Base-by-base conservation (phyloP, 2,329 filamentous ascomycete species). In the Microsporum audouinii region DNA sequence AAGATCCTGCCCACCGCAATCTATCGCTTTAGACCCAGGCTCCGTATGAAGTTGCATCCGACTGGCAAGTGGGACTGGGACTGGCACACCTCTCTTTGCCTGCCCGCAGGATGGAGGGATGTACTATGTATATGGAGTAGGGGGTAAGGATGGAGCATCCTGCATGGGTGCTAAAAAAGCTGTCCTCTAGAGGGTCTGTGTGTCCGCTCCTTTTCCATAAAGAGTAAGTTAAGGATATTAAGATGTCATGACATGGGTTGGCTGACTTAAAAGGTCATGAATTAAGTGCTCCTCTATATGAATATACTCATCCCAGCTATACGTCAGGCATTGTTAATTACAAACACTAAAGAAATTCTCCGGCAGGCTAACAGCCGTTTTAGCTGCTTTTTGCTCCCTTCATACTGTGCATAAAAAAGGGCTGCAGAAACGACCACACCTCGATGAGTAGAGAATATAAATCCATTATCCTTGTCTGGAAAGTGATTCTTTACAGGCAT, bases 1-100 rank as follows among this genome's bases (percentile, higher is more conserved):
- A 29, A 53, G 29, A 31, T 33, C 29, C 49, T 33, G 27, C 33
- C 14, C 27, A 29, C 49, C 12, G 49, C 49, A 53, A 34, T 31
- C 31, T 34, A 34, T 53, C 49, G 10, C 29, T 53, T 53, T 53
- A 12, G 29, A 8, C n/a, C 49, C 49, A 53, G 33, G 51, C 51
- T 55, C 51, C 51, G 51, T 55, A 55, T 55, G 51, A 55, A 55
- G 51, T 55, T 36, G 51, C 51, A 55, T 55, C 51, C 51, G 31
- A 36, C 31, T 33, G 49, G 5, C 33, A 31, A 36, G 51, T 55
- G 51, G 51, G 51, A 55, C 51, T 34, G 14, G 33, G 51, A 36
- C 31, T 36, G 17, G 14, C 31, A 38, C 31, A 55, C 31, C 14
- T 23, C 29, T 36, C 12, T 29, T 2, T n/a, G 36, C 31, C n/a